Conservation (phyloP, 2,329 filamentous ascomycete species). For the Coniochaeta sp. region DNA sequence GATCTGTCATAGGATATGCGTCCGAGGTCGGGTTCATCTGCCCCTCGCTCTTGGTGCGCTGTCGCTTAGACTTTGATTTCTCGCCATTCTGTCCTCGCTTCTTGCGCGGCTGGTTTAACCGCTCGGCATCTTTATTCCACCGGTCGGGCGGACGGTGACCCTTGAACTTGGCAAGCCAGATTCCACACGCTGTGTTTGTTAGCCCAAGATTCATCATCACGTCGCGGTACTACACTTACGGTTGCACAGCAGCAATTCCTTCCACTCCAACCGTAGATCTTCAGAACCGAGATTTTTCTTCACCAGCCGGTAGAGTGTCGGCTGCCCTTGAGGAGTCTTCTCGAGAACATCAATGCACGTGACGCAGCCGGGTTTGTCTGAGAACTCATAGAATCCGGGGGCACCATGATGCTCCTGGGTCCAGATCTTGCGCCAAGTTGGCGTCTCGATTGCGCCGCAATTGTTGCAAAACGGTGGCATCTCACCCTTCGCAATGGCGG, state of each 20-base stretch:
- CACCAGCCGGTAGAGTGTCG: constrained; percentile 64
- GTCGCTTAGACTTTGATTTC: constrained; percentile 38
- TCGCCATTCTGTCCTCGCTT: constrained; percentile 33
- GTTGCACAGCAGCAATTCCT: constrained; percentile 77
- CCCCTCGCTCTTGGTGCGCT: constrained; percentile 39
- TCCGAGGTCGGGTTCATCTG: constrained; percentile 44
- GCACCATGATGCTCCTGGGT: constrained; percentile 66
- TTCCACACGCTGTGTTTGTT: constrained; percentile 63
- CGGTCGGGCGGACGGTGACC: constrained; percentile 74
- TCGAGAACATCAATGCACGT: constrained; percentile 66
- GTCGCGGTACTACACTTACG: constrained; percentile 48
- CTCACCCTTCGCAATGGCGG: constrained; percentile 67
- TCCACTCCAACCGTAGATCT: constrained; percentile 62
- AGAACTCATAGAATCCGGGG: constrained; percentile 64
- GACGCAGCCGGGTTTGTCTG: constrained; percentile 64
- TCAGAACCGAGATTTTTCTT: constrained; percentile 62
- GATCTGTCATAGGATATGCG: constrained; percentile 46
- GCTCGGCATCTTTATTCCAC: constrained; percentile 64
- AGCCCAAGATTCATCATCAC: constrained; percentile 9
- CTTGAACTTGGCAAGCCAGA: constrained; percentile 89
- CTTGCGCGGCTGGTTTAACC: constrained; percentile 43
- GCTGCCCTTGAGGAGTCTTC: constrained; percentile 54
- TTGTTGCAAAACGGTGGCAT: constrained; percentile 87
- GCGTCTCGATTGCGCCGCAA: constrained; percentile 91
- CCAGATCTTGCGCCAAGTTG: constrained; percentile 92